phyloP scores from a whole-genome alignment of 116 monocot species.

The Zostera marina region DNA sequence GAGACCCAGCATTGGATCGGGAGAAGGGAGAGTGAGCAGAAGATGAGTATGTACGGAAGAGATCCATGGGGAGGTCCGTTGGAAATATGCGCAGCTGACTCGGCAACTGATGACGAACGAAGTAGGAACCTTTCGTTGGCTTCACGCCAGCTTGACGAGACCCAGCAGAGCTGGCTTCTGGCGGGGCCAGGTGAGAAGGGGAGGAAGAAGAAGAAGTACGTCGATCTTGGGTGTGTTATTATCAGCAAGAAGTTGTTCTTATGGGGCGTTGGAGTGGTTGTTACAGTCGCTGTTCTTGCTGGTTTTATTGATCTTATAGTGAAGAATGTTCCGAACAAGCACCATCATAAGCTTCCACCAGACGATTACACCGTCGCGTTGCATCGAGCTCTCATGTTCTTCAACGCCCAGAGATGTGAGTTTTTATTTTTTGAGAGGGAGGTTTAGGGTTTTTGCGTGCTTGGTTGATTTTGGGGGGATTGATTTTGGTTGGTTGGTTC shows the following conservation, averaged over 20 bases:
- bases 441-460: neutral
- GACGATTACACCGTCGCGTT: constrained; percentile 86
- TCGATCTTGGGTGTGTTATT: constrained; percentile 79
- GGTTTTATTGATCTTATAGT: constrained; percentile 49
- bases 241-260: constrained; percentile 60
- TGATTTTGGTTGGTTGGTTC: neutral
- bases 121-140: constrained; percentile 48
- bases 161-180: constrained; percentile 48
- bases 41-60: constrained; percentile 55
- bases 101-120: constrained; percentile 71
- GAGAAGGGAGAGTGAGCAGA: neutral
- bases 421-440: too few relatives aligned
- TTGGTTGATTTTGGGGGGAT: neutral
- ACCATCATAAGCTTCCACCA: constrained; percentile 45
- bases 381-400: constrained; percentile 91
- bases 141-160: constrained; percentile 41
- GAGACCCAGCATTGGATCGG: neutral
- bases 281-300: constrained; percentile 40
- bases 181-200: constrained; percentile 52
- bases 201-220: constrained; percentile 79
- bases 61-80: constrained; percentile 90
- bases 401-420: constrained; percentile 88
- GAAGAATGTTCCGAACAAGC: constrained; percentile 57
- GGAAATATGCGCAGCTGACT: constrained; percentile 70
- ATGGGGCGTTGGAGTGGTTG: constrained; percentile 32